A percentile compares a stretch with the other conserved stretches of the same genome.
These are phyloP conservation scores for Yamadazyma aaseri DNA, from an alignment of 1,139 yeast genomes.

Conservation along the genomic window DNA sequence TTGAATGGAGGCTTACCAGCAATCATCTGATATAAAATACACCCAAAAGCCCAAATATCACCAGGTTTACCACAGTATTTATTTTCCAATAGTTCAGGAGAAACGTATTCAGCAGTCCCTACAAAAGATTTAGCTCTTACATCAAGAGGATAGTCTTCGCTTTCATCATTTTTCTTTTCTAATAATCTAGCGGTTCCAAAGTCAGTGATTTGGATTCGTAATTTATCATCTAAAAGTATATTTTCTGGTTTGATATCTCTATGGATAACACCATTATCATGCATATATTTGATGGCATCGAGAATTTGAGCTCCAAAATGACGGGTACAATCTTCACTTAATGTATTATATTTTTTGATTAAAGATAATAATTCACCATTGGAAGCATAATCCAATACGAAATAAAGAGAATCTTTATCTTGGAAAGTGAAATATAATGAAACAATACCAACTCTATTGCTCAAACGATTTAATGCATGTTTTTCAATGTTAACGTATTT, in stretches of 20 bases:
- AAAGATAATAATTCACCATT: slow-evolving; percentile 86
- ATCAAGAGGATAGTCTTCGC: slow-evolving; percentile 45
- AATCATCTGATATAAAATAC: slow-evolving; percentile 71
- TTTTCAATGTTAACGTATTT: slow-evolving; percentile 96
- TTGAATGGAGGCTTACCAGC: slow-evolving; percentile 81
- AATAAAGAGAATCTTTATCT: slow-evolving; percentile 82
- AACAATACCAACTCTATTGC: slow-evolving; percentile 71
- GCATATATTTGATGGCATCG: slow-evolving; percentile 68
- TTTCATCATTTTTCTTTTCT: slow-evolving; percentile 41
- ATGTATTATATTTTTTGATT: slow-evolving; percentile 72
- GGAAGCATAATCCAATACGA: slow-evolving; percentile 89
- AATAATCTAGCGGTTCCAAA: slow-evolving; percentile 75
- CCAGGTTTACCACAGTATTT: slow-evolving; percentile 75
- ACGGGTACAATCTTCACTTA: slow-evolving; percentile 74
- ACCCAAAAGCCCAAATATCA: slow-evolving; percentile 82
- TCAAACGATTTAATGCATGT: slow-evolving; percentile 82
- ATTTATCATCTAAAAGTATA: slow-evolving; percentile 60
- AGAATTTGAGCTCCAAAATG: slow-evolving; percentile 66
- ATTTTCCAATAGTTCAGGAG: slow-evolving; percentile 68
- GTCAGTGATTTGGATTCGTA: slow-evolving; percentile 72
- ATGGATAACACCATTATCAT: slow-evolving; percentile 74
- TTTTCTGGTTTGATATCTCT: slow-evolving; percentile 81
- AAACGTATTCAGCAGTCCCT: slow-evolving; percentile 82
- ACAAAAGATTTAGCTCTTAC: slow-evolving; percentile 69
- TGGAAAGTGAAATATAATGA: slow-evolving; percentile 91